Base-by-base conservation (phyloP, 1,139 yeast species). In the Yamadazyma jaroonii region DNA sequence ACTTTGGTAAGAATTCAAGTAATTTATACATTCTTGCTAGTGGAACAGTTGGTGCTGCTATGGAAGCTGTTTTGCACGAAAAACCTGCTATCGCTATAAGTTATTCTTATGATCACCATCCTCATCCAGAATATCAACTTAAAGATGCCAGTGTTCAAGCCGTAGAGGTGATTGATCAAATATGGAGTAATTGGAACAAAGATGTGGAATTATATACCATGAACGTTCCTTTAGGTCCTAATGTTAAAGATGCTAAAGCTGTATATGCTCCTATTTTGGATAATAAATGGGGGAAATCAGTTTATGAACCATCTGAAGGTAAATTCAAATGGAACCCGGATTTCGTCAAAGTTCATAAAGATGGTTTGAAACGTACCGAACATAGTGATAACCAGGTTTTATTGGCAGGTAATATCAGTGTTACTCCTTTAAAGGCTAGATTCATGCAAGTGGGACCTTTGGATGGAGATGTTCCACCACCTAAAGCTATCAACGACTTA, bases 11-110 rank as follows among this genome's bases (percentile, higher is more conserved):
- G 54, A 92, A 92, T 60, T 81, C 96, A 2, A 79, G 92, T 27
- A 88, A 94, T n/a, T 76, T 92, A 32, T 92, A 89, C 58, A 85
- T 89, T 40, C 75, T 92, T 53, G 81, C 96, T 9, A 83, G 94
- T 50, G 98, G 98, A n/a, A 92, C 98, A 1, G 85, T 92, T 21
- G 98, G 98, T 20, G 97, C 96, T 1, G 95, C 97, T 0, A 79
- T 90, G 89, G 98, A 92, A 61, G 95, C 92, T 1, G 87, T 85
- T 2, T 77, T 92, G 31, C 82, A 87, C 43, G 90, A 89, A 1
- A 75, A 75, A 27, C 81, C 73, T 50, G 67, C 96, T 3, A 72
- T 92, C 44, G 97, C 96, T 2, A 54, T 92, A 32, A 85, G 95
- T 29, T 92, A 79, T 69, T 92, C 95, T 6, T 90, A 83, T 55